phyloP scores from a whole-genome alignment of 1,139 yeast species.

The Arxiozyma telluris region DNA sequence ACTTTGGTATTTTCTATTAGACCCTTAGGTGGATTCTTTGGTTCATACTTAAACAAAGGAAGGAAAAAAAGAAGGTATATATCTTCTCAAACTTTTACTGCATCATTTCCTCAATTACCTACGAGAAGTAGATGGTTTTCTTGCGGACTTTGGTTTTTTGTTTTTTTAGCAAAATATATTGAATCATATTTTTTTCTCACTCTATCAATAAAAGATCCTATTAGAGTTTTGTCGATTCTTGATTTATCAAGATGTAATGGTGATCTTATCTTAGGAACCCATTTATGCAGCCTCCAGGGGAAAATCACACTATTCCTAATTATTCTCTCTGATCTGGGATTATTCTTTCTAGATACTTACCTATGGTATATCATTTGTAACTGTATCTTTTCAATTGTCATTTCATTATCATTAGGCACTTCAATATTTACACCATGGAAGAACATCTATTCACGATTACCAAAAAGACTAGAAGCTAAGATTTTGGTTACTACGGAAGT shows the following conservation, averaged over 20 bases:
- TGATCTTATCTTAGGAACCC: constrained; percentile 42
- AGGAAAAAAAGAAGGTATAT: constrained; percentile 29
- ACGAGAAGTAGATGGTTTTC: constrained; percentile 50
- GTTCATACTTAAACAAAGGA: constrained; percentile 32
- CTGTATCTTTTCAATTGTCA: constrained; percentile 58
- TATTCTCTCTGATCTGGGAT: constrained; percentile 55
- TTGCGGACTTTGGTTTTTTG: constrained; percentile 54
- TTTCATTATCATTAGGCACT: constrained; percentile 66
- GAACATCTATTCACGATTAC: constrained; percentile 64
- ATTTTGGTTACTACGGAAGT: constrained; percentile 45
- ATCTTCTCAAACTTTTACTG: constrained; percentile 44
- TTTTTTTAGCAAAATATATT: constrained; percentile 60
- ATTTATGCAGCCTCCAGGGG: constrained; percentile 55
- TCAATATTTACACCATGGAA: constrained; percentile 86
- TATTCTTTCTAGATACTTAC: constrained; percentile 78
- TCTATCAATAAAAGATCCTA: constrained; percentile 69
- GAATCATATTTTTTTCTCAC: constrained; percentile 81
- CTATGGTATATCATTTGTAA: constrained; percentile 83
- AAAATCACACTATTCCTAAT: constrained; percentile 47
- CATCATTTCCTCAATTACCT: constrained; percentile 46
- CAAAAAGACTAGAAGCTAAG: constrained; percentile 63
- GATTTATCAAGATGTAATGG: constrained; percentile 55
- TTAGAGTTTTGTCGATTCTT: constrained; percentile 55
- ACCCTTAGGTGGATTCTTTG: constrained; percentile 49
- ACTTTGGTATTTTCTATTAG: constrained; percentile 53